Conservation (phyloP, 2,329 filamentous ascomycete genomes). For the Pestalotiopsis sp. region DNA sequence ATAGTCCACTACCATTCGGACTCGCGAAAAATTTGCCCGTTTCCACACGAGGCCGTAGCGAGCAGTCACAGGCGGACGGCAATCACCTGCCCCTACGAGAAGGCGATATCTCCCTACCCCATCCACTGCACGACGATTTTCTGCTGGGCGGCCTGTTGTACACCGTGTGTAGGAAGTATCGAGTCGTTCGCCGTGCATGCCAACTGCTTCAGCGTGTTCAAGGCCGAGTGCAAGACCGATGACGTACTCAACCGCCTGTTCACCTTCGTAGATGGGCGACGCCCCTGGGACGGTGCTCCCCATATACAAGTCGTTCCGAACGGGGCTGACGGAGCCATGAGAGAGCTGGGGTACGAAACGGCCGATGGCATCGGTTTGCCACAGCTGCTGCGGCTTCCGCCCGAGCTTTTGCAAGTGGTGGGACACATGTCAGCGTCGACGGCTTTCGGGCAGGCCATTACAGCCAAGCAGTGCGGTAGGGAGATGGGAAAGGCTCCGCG, state of each 20-base stretch:
- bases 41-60: no score
- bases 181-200: conserved; percentile 3
- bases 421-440: background rate
- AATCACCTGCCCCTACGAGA: no score
- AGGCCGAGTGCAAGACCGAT: background rate
- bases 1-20: background rate
- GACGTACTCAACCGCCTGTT: conserved; percentile 2
- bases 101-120: no score
- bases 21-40: no score
- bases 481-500: background rate
- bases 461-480: background rate
- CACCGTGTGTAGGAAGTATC: background rate
- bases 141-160: background rate
- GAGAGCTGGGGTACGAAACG: background rate
- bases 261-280: background rate
- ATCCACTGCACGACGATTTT: no score
- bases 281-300: background rate
- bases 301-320: background rate
- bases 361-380: background rate
- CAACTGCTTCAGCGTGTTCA: conserved; percentile 7
- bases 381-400: background rate
- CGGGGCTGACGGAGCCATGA: background rate
- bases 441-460: background rate
- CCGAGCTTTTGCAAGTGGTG: conserved; percentile 3
- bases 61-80: no score